Base-by-base conservation (phyloP, 2,329 filamentous ascomycete genomes). In the Dichotomopilus funicola region DNA sequence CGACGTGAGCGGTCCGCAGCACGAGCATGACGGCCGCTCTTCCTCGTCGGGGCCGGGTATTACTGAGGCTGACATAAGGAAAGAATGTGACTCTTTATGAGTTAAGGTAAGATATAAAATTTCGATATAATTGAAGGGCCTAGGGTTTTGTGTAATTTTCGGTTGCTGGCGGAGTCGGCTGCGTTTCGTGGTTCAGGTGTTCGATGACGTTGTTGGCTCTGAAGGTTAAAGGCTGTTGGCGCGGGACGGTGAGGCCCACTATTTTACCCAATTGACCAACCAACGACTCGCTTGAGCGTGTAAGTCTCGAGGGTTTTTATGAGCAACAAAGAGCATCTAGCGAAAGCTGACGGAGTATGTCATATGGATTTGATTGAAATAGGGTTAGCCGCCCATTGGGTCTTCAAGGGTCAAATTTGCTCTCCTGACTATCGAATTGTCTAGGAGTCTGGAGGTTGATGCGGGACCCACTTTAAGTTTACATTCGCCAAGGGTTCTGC, bases 1-100 rank as follows among this genome's bases (percentile, higher is more conserved):
- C 34, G 65, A 64, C 8, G 65, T 65, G 47, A 79, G 63, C 9
- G 68, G 64, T 4, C 65, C 60, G 11, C 78, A 59, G 11, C 73
- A 68, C 35, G 67, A 69, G 65, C 68, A 66, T 40, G 62, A 49
- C 6, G 64, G 64, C 51, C 70, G 67, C 49, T 73, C 71, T 52
- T 73, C 71, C 49, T 68, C 68, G 58, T 74, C 71, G 41, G 64
- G 11, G 51, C 49, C 11, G 10, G 58, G 58, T 49, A n/a, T 41
- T 35, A 40, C 34, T 19, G 36, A 11, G 1, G 49, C 12, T 12
- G 54, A n/a, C 58, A 58, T 59, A 43, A 35, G 54, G 27, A 33
- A 31, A 42, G 40, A 3, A 42, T 12, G 8, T 13, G 11, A 42
- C 12, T 12, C 10, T n/a, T 27, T 27, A 27, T 27, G 19, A 27